Base-by-base conservation (phyloP, 768 basidiomycete species). In the Artomyces pyxidatus region DNA sequence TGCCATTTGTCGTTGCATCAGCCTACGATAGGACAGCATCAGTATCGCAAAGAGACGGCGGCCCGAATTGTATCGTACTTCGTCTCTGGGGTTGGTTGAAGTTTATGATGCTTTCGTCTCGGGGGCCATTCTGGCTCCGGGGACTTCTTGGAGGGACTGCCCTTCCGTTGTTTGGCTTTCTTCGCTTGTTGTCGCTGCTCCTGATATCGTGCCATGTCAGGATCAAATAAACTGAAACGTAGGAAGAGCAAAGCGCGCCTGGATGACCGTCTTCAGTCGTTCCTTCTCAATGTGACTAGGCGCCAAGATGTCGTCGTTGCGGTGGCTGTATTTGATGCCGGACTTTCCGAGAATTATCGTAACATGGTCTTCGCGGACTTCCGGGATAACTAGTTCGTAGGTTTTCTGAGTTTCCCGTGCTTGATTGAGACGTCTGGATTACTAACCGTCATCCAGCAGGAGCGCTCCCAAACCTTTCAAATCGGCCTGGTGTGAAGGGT, bases 251-350 rank as follows among this genome's bases (percentile, higher is more conserved):
- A 39, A 16, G 55, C 63, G 10, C 51, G 81, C 82, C 64, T 75
- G 64, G 25, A 81, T 62, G 14, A 75, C 74, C 19, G 71, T 73
- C 50, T 72, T 75, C 3, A 80, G 73, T 38, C 79, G 73, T 56
- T 80, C 76, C 45, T 80, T 78, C 58, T 87, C 85, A 23, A 89
- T 79, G 8, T 71, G 72, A 59, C 80, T 90, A 3, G 82, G 76
- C 7, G 72, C 69, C 12, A 91, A 68, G 12, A 90, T 69, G 17
- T 83, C 76, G 46, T 86, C 82, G 53, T 91, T 90, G 21, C 75
- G 72, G 58, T 90, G 88, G 27, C 76, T 84, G 54, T 90, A 91
- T 44, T 71, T 73, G 4, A 87, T 77, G 2, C 85, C 85, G 23
- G 79, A 71, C 7, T 72, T 70, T 48, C 70, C 74, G 16, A 89